Percentiles rank a stretch among this genome's conserved stretches.
Conservation (phyloP, 345 rosid genomes). For the Gossypium turneri region DNA sequence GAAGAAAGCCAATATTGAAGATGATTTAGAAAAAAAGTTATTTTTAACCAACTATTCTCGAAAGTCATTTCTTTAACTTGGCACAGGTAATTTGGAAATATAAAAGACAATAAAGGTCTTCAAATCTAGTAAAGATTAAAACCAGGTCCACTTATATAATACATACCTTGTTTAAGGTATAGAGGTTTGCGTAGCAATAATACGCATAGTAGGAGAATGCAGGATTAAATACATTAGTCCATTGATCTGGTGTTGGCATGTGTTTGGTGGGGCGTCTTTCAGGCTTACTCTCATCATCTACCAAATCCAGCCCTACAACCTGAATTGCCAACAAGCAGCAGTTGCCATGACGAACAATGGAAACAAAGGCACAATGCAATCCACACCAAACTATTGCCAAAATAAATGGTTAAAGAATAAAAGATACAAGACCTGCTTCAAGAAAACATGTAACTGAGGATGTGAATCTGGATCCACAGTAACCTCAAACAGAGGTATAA, state of each 20-base stretch:
- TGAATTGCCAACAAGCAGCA: conserved; percentile 27
- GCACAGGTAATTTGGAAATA: background rate
- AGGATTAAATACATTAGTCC: conserved; percentile 97
- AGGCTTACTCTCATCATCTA: conserved; percentile 99
- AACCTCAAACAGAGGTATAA: conserved; percentile 95
- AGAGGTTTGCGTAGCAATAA: conserved; percentile 93
- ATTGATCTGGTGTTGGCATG: conserved; percentile 99
- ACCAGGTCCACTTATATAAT: background rate
- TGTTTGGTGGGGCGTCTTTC: conserved; percentile 99
- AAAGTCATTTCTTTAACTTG: conserved; percentile 2
- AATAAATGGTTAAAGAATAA: background rate
- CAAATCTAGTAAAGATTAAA: background rate
- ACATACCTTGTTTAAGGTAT: conserved; percentile 84
- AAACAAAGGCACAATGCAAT: background rate
- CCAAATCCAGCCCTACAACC: conserved; percentile 99
- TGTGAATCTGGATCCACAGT: conserved; percentile 98
- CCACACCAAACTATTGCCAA: conserved; percentile 1
- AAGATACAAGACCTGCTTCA: conserved; percentile 70
- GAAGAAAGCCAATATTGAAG: background rate
- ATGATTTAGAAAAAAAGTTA: background rate
- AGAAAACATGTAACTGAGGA: conserved; percentile 94
- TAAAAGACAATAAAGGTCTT: background rate
- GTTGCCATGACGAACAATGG: background rate
- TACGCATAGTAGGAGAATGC: conserved; percentile 91
- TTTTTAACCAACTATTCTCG: background rate